Evolutionary conservation across 2,329 filamentous ascomycete species (phyloP).

Genomic region (Pseudogymnoascus sp.): DNA sequence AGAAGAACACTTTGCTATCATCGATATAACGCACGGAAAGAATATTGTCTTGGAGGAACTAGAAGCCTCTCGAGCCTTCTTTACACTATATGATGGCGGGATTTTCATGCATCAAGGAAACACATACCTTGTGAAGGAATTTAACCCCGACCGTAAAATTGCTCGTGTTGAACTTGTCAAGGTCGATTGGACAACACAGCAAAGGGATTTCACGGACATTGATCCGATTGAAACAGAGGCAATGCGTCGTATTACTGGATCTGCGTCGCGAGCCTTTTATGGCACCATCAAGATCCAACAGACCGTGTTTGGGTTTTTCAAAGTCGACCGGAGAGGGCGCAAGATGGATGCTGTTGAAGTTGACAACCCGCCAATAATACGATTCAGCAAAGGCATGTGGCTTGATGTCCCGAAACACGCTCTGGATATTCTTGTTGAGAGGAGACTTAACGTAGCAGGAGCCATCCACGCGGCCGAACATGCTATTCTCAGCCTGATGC

Average conservation of each 20-base stretch:
- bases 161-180: conserved; percentile 83
- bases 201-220: conserved; percentile 88
- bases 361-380: conserved; percentile 83
- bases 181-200: conserved; percentile 90
- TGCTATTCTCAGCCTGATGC: conserved; percentile 76
- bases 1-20: conserved; percentile 87
- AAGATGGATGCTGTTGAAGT: conserved; percentile 89
- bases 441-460: conserved; percentile 71
- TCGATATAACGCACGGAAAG: conserved; percentile 73
- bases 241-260: conserved; percentile 60
- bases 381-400: conserved; percentile 88
- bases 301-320: conserved; percentile 94
- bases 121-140: conserved; percentile 85
- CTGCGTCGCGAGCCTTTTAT: conserved; percentile 66
- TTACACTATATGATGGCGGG: conserved; percentile 91
- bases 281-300: conserved; percentile 79
- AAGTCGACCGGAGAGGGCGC: conserved; percentile 75
- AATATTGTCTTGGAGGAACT: conserved; percentile 89
- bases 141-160: conserved; percentile 69
- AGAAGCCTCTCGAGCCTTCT: conserved; percentile 90
- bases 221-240: conserved; percentile 89
- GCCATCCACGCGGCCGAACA: conserved; percentile 95
- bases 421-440: conserved; percentile 66
- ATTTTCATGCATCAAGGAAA: conserved; percentile 96
- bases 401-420: conserved; percentile 76